Evolutionary conservation across 192 early-diverging fungal species (phyloP), one percentile per base, ranked within the genome.

Genomic region (Dissophora globulifera): DNA sequence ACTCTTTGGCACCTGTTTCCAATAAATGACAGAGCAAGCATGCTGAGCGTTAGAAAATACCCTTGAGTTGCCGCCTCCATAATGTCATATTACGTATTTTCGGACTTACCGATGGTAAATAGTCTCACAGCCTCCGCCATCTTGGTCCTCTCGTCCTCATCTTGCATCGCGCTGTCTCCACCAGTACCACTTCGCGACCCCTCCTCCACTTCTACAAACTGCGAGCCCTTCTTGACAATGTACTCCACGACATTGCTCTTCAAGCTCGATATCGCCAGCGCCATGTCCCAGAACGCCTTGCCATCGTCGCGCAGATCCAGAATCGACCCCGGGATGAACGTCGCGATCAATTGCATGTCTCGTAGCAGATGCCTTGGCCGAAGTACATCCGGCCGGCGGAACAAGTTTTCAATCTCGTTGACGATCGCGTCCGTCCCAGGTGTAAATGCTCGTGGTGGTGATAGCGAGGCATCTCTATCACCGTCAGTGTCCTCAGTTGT

Each of bases 221-320:
- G 50, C 7, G 53, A 63, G 13, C 79, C 79, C 26, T 74, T 72
- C 45, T 65, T 20, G 17, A 81, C 79, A 17, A 81, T 58, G 45
- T 69, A 69, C 43, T 78, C 66, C 19, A 81, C 32, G 8, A 81
- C 79, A 15, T 76, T 66, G 16, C 26, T 78, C 42, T 81, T 81
- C 41, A 81, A 26, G 30, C 66, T 69, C 33, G 62, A 55, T 8
- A 81, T 67, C 3, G 79, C 79, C 52, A 81, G 17, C 1, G 70
- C 49, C 71, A 81, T 81, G 53, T 81, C 79, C 79, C 79, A 81
- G 27, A 81, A 81, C 6, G 79, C 79, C 42, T 81, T 81, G 41
- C 79, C 79, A 25, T 81, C 79, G 47, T 81, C 61, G 23, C 79
- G 23, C 9, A 81, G 59, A 43, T 81, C 72, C 52, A 81, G 41